Evolutionary conservation across 768 basidiomycete species (phyloP), one percentile per base, ranked within the genome.

Genomic region (Pulveroboletus sp.): DNA sequence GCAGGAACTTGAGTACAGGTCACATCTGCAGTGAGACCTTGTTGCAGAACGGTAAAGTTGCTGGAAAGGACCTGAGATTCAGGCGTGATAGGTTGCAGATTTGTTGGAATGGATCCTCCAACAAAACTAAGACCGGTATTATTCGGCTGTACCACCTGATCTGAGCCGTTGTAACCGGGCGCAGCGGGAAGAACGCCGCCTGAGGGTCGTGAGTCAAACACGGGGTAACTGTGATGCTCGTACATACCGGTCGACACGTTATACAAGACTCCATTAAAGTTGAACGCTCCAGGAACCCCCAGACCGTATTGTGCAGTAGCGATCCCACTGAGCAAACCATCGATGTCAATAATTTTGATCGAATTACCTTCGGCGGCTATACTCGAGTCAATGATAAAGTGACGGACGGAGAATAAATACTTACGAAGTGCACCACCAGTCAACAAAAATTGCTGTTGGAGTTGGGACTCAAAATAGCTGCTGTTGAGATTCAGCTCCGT

Each of bases 1-100:
- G 4, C 4, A 11, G n/a, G 7, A 4, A 32, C 20, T 21, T 23
- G 35, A 13, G 35, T 17, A 27, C 52, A 53, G 1, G 38, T 41
- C 33, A 53, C 47, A n/a, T 53, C 23, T n/a, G 52, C 51, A 8
- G 47, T 52, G 2, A 52, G 37, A 25, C 47, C 51, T 16, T 52
- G 51, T 27, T 48, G 51, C 5, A 40, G 4, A 8, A 52, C 1
- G 5, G 34, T 24, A 14, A 19, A 52, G 33, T 40, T 48, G 19
- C n/a, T 29, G 8, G 12, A 11, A 29, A 29, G 27, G 12, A 11
- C 12, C 27, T 29, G 27, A 29, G 27, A 29, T 11, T 4, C 27
- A 11, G 27, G 27, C 27, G 2, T 9, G 27, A 11, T 29, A 29
- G 27, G 27, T 29, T 29, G 4, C 27, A 29, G 27, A 29, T 29